Conservation (phyloP, 2,329 filamentous ascomycete species). For the Pyrenochaeta sp. region DNA sequence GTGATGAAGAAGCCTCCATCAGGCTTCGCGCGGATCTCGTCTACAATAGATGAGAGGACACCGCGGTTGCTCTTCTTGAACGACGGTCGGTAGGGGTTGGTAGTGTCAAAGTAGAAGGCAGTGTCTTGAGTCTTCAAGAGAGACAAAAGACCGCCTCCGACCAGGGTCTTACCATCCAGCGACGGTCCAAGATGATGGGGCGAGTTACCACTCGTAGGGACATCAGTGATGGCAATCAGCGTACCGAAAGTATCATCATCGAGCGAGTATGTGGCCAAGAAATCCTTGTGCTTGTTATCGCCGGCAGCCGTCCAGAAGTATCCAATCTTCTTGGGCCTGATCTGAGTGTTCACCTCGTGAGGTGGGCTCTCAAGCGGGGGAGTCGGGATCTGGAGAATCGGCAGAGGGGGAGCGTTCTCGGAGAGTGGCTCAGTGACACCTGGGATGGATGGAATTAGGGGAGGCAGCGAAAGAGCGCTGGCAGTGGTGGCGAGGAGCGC, state of each 20-base stretch:
- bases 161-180: constrained; percentile 63
- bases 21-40: constrained; percentile 70
- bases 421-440: constrained; percentile 66
- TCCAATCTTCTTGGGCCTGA: constrained; percentile 71
- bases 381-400: constrained; percentile 66
- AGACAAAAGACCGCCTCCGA: constrained; percentile 66
- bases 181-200: constrained; percentile 66
- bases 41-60: constrained; percentile 66
- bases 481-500: constrained; percentile 25
- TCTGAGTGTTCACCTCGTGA: constrained; percentile 58
- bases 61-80: constrained; percentile 68
- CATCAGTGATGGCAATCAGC: constrained; percentile 65
- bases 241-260: constrained; percentile 70
- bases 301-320: constrained; percentile 70
- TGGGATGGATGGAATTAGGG: constrained; percentile 65
- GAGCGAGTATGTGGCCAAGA: constrained; percentile 65
- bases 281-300: constrained; percentile 67
- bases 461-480: constrained; percentile 54
- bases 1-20: constrained; percentile 69
- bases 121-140: constrained; percentile 68
- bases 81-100: constrained; percentile 64
- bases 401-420: constrained; percentile 60
- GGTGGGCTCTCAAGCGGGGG: constrained; percentile 63
- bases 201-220: constrained; percentile 66
- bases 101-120: constrained; percentile 68